Evolutionary conservation across 768 basidiomycete genomes (phyloP).

Genomic region (Termitomyces heimii): DNA sequence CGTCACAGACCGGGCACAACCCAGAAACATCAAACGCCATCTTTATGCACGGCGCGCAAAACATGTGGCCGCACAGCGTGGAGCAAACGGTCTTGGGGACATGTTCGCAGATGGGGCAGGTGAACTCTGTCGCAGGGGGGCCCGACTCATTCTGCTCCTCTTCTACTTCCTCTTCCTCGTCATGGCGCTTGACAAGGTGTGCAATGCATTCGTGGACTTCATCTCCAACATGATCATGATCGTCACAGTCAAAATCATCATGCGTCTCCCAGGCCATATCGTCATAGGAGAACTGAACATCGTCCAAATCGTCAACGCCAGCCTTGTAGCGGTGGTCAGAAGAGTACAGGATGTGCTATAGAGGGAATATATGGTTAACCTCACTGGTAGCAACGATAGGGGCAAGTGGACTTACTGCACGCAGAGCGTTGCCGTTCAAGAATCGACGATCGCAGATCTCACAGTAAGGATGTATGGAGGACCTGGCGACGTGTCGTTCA

Average conservation of each 20-base stretch:
- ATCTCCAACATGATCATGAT: background rate
- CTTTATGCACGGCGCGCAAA: conserved; percentile 9
- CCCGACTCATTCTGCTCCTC: conserved; percentile 7
- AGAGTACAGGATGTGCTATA: background rate
- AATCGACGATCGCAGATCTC: conserved; percentile 1
- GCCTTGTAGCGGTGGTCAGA: background rate
- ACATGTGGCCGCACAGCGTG: conserved; percentile 8
- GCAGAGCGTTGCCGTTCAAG: conserved; percentile 4
- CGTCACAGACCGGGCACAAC: conserved; percentile 10
- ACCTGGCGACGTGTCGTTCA: conserved; percentile 3
- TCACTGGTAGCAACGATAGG: background rate
- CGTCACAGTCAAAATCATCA: conserved; percentile 1
- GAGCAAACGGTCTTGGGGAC: conserved; percentile 2
- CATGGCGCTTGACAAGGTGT: background rate
- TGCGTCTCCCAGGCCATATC: conserved; percentile 1
- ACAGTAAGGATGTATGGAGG: background rate
- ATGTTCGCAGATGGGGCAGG: conserved; percentile 6
- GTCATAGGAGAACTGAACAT: background rate
- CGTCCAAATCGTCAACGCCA: background rate
- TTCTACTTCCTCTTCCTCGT: background rate
- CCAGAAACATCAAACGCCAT: conserved; percentile 6
- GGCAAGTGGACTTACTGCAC: background rate
- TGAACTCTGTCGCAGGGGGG: background rate
- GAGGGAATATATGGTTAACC: background rate
- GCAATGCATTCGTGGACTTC: conserved; percentile 1